Evolutionary conservation across 2,329 filamentous ascomycete species (phyloP), one percentile per base, ranked within the genome.

Genomic region (Aspergillus tanneri): DNA sequence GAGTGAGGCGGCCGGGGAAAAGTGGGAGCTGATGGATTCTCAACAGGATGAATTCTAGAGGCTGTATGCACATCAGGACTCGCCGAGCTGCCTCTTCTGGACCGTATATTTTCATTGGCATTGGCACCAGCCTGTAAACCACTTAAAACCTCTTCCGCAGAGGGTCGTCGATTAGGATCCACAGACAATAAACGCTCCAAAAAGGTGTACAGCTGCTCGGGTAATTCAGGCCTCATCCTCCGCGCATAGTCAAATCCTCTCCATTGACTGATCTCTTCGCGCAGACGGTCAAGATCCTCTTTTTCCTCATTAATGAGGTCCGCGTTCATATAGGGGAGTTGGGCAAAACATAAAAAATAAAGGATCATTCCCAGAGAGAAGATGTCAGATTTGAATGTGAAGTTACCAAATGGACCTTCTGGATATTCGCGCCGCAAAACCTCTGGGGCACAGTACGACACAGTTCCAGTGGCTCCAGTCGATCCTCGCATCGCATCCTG

Each of bases 281-380:
- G 83, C 23, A 99, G 78, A 56, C 85, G 77, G 58, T 96, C 90
- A 4, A 96, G 77, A 56, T 97, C 90, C 65, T 99, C 93, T 46
- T 90, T 84, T 63, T 97, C 92, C 67, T 97, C 92, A 50, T 96
- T 83, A 18, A 95, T 78, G 3, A 86, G 79, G 64, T 97, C 92
- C 43, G 91, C 89, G 58, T 86, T 88, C 19, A 73, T 77, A 64
- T 97, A 99, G 0, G 93, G 93, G 9, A 99, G 78, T 38, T 86
- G 81, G 1, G 87, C 89, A 65, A 99, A 99, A 67, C 93, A 99
- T 78, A 99, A 87, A 64, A 99, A 99, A 68, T 97, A 95, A 3
- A 99, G 79, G 47, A 97, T 97, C 92, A 99, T 96, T 40, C 93
- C 93, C 0, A 99, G 76, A 1, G 91, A 96, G 69, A 99, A 99